phyloP scores from a whole-genome alignment of 2,329 filamentous ascomycete genomes.

The Zymoseptoria crescenta region DNA sequence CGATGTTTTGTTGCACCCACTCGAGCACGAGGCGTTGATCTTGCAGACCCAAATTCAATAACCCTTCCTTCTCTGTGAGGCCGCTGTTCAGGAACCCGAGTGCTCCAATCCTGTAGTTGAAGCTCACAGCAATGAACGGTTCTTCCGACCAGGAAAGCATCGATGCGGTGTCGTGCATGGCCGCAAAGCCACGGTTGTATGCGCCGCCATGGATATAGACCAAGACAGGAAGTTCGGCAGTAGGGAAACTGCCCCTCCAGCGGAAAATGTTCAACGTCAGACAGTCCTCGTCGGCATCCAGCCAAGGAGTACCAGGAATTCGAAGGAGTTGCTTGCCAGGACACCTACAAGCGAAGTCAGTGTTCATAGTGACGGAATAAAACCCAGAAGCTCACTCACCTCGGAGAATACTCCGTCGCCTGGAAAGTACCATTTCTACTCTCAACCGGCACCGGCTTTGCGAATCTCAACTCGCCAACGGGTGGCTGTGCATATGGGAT shows the following conservation, averaged over 20 bases:
- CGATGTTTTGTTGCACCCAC: constrained; percentile 36
- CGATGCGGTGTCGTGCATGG: constrained; percentile 51
- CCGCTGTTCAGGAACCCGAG: constrained; percentile 59
- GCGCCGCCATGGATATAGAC: constrained; percentile 58
- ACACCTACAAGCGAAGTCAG: constrained; percentile 13
- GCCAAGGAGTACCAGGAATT: constrained; percentile 16
- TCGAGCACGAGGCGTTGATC: constrained; percentile 36
- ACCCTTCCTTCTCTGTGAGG: constrained; percentile 44
- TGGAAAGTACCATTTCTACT: constrained; percentile 28
- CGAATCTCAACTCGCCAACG: constrained; percentile 47
- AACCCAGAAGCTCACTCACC: constrained; percentile 4
- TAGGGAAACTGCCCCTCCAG: constrained; percentile 28
- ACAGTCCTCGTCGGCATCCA: constrained; percentile 44
- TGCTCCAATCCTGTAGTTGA: constrained; percentile 57
- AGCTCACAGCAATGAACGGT: constrained; percentile 49
- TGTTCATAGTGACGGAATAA: constrained; percentile 17
- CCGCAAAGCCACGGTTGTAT: constrained; percentile 41
- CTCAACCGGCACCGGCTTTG: constrained; percentile 37
- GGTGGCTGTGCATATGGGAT: constrained; percentile 39
- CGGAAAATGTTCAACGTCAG: constrained; percentile 54
- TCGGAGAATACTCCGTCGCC: constrained; percentile 25
- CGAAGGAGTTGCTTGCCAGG: constrained; percentile 23
- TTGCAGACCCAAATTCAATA: constrained; percentile 39
- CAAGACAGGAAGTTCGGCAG: constrained; percentile 44
- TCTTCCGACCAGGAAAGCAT: constrained; percentile 43